Base-by-base conservation (phyloP, 2,329 filamentous ascomycete species). In the Nemania sp. region DNA sequence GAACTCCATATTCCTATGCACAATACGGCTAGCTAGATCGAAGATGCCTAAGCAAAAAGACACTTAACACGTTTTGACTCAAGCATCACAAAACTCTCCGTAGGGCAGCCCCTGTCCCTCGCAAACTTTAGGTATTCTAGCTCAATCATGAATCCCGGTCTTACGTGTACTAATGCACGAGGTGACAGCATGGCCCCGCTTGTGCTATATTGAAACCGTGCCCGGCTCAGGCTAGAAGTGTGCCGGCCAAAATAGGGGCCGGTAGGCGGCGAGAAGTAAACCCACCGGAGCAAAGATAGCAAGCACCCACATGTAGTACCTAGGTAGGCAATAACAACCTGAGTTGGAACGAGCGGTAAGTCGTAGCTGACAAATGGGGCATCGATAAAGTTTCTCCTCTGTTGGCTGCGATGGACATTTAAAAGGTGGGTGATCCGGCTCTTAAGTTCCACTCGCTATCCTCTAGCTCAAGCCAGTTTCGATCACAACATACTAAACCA, bases 401-500 rank as follows among this genome's bases (percentile, higher is more conserved):
- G 47, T 59, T 41, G 38, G 26, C 49, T n/a, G 11, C n/a, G 35
- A 43, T 20, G 6, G 8, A 38, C 13, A 15, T 62, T 60, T 64
- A 68, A 68, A 64, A 45, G 49, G 11, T n/a, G 22, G 27, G 32
- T 43, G 26, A 18, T 38, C 56, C 52, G 24, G 43, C 18, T n/a
- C 7, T 55, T 22, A 11, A 27, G 38, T 54, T 51, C 47, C n/a
- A 45, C 22, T 62, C 2, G 43, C 35, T 51, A 15, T 55, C 45
- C 20, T 27, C 54, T 27, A 52, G 18, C 27, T 26, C 55, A 51
- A n/a, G 27, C 55, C 18, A 45, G 32, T 51, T 18, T 55, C 54
- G 54, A 66, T 70, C 64, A 45, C 66, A 66, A 69, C 68, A 70
- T 68, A 62, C 5, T 18, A 2, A 15, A 15, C n/a, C 32, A 27